Percentiles rank a stretch among this genome's conserved stretches.
Evolutionary conservation across 495 filamentous ascomycete species (phyloP).

Genomic region (Penicillium bovifimosum): DNA sequence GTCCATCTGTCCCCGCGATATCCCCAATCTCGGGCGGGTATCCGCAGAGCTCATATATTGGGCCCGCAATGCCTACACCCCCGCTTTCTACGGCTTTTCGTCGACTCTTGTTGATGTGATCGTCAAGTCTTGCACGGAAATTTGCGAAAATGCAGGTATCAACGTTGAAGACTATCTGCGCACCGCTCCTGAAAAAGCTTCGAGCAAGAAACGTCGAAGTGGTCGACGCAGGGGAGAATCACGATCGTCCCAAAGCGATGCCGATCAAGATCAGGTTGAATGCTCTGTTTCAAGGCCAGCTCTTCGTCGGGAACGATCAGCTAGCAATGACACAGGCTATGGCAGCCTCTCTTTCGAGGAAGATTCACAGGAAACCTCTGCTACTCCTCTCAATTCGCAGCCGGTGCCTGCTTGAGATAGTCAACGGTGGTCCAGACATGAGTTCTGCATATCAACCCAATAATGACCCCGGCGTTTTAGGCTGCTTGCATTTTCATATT

Average conservation of each 20-base stretch:
- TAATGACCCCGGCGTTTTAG: slow-evolving; percentile 6
- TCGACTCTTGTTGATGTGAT: slow-evolving; percentile 33
- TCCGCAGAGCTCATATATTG: slow-evolving; percentile 43
- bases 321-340: slow-evolving; percentile 32
- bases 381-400: slow-evolving; percentile 3
- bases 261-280: slow-evolving; percentile 15
- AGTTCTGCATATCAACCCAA: not conserved
- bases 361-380: slow-evolving; percentile 6
- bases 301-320: slow-evolving; percentile 19
- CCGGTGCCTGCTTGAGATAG: slow-evolving; percentile 4
- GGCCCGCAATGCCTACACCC: slow-evolving; percentile 45
- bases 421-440: not conserved
- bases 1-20: slow-evolving; percentile 20
- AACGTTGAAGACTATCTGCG: slow-evolving; percentile 32
- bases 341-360: slow-evolving; percentile 29
- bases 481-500: slow-evolving; percentile 8
- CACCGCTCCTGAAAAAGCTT: slow-evolving; percentile 3
- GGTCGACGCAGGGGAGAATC: slow-evolving; percentile 19
- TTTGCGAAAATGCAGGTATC: slow-evolving; percentile 37
- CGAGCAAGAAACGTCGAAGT: slow-evolving; percentile 4
- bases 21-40: slow-evolving; percentile 39
- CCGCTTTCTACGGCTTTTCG: slow-evolving; percentile 43
- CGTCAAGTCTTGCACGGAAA: slow-evolving; percentile 36
- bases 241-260: slow-evolving; percentile 17
- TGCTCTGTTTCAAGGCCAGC: slow-evolving; percentile 5